These are phyloP conservation scores for Boletus rufocinnamomeus DNA, from an alignment of 768 basidiomycete species.

Conservation along the genomic window DNA sequence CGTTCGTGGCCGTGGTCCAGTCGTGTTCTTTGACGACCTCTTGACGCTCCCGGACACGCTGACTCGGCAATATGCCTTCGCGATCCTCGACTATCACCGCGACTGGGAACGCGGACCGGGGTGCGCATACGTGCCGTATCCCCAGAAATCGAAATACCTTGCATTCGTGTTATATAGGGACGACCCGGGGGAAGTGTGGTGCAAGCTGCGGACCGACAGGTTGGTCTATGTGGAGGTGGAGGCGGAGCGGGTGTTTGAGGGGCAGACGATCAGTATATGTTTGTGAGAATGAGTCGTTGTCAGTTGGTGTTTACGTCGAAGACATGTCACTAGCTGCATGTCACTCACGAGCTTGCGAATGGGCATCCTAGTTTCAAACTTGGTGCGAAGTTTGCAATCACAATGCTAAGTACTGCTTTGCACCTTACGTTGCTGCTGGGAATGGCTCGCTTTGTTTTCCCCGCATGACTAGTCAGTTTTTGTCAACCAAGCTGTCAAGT, in stretches of 20 bases:
- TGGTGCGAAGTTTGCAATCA: too few species aligned
- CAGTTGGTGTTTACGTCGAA: too few species aligned
- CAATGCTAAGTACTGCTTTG: too few species aligned
- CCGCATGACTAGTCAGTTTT: too few species aligned
- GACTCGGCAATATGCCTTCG: constrained; percentile 3
- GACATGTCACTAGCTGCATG: too few species aligned
- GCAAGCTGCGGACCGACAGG: neutral
- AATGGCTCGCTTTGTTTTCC: too few species aligned
- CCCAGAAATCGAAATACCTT: constrained; percentile 6
- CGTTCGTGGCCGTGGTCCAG: constrained; percentile 6
- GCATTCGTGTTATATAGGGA: constrained; percentile 10
- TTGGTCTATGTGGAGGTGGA: constrained; percentile 5
- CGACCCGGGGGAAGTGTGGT: constrained; percentile 4
- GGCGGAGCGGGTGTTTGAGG: constrained; percentile 1
- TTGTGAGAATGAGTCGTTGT: neutral
- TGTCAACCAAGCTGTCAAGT: too few species aligned
- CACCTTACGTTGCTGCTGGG: too few species aligned
- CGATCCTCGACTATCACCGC: constrained; percentile 13
- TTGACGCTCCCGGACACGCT: neutral
- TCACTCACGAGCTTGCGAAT: too few species aligned
- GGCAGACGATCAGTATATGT: constrained; percentile 2
- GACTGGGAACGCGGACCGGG: constrained; percentile 6
- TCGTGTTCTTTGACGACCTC: neutral
- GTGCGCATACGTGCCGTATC: constrained; percentile 7
- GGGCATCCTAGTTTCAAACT: too few species aligned